A percentile compares a stretch with the other conserved stretches of the same genome.
These are phyloP conservation scores for Iberis pinnata DNA, from an alignment of 345 rosid genomes.

Conservation along the genomic window DNA sequence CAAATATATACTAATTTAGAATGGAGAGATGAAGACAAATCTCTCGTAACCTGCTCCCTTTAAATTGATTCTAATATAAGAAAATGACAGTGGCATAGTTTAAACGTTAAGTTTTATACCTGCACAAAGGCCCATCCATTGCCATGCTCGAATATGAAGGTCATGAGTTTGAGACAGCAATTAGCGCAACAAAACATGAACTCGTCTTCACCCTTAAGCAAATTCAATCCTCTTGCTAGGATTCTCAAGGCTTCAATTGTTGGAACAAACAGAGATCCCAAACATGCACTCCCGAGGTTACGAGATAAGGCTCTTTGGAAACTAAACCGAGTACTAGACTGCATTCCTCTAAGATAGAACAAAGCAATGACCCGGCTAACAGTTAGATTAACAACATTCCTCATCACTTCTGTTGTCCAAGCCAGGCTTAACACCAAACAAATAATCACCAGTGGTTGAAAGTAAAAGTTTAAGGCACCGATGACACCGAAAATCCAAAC, in stretches of 20 bases:
- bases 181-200: conserved; percentile 99
- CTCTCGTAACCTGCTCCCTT: too few relatives aligned
- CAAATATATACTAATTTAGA: background rate
- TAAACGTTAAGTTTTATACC: conserved; percentile 37
- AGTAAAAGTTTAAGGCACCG: conserved; percentile 72
- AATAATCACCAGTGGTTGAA: conserved; percentile 49
- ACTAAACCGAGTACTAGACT: conserved; percentile 71
- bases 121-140: conserved; percentile 99
- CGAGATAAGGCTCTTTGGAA: conserved; percentile 79
- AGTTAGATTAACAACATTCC: conserved; percentile 79
- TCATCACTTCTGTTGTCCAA: conserved; percentile 93
- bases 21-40: too few relatives aligned
- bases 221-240: conserved; percentile 69
- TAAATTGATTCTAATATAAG: too few relatives aligned
- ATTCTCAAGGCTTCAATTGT: conserved; percentile 83
- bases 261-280: conserved; percentile 89
- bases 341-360: conserved; percentile 86
- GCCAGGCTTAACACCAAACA: conserved; percentile 49
- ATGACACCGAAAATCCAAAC: conserved; percentile 83
- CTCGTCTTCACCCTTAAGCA: conserved; percentile 96
- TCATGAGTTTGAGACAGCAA: conserved; percentile 81
- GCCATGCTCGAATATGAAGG: conserved; percentile 66
- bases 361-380: conserved; percentile 69
- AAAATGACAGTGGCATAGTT: conserved; percentile 10
- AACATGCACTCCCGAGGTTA: conserved; percentile 91